Base-by-base conservation (phyloP, 805 yeast genomes). In the Yamadazyma kitorensis region DNA sequence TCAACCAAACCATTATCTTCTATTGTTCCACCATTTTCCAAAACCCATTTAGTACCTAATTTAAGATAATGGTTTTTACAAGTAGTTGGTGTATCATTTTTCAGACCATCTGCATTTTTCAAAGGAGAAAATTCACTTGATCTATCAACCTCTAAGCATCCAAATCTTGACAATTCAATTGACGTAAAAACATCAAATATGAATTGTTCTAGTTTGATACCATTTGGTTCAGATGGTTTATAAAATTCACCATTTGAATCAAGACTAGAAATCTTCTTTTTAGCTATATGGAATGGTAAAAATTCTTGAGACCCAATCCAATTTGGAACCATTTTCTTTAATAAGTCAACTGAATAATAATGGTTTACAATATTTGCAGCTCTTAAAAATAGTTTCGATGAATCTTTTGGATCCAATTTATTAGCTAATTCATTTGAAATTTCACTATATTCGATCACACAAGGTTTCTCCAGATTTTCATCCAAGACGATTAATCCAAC, bases 311-410 rank as follows among this genome's bases (percentile, higher is more conserved):
- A 74, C 3, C 74, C 56, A 44, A 78, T 73, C 96, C 96, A 89
- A 18, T 66, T 53, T 4, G 83, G 81, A 40, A 88, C 68, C 61
- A 68, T 68, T 20, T 62, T 45, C 17, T 62, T 58, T 49, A 93
- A 66, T 50, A 88, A 75, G n/a, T 74, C 82, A 29, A 86, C 86
- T 4, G 89, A 81, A 61, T 91, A 93, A 61, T 89, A 93, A 61
- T 93, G 98, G 57, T 93, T 93, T 36, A 93, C 99, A 44, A 93
- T 93, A 61, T 93, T 93, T 17, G 96, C 99, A 4, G 98, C 96
- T 48, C 98, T 76, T 48, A 87, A 74, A 44, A 74, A 74, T 39
- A 93, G 70, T 41, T 81, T 67, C 29, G 49, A 32, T 5, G 46
- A 20, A 12, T 80, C 83, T 17, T 70, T 57, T 1, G 73, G 71